A percentile compares a stretch with the other conserved stretches of the same genome.
These are phyloP conservation scores for Yamadazyma akitaensis DNA, from an alignment of 805 yeast species.

Conservation along the genomic window DNA sequence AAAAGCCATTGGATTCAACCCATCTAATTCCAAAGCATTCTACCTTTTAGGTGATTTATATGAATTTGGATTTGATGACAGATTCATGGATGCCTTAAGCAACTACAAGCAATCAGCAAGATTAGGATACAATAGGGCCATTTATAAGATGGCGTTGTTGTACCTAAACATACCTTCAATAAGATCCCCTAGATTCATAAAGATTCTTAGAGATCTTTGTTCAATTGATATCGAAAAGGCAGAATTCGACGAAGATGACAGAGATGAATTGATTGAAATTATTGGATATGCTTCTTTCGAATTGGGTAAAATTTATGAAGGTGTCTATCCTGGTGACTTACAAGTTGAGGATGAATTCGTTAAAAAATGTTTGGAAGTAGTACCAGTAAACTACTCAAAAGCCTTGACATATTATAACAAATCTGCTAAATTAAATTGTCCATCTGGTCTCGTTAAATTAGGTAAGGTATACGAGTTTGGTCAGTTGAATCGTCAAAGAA, in stretches of 20 bases:
- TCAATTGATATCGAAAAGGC: constrained; percentile 31
- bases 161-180: constrained; percentile 32
- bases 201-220: constrained; percentile 35
- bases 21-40: constrained; percentile 29
- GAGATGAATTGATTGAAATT: constrained; percentile 39
- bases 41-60: constrained; percentile 39
- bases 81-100: constrained; percentile 30
- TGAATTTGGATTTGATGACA: constrained; percentile 28
- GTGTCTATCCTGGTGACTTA: constrained; percentile 43
- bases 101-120: constrained; percentile 37
- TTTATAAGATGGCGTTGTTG: constrained; percentile 37
- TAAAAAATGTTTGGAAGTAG: constrained; percentile 28
- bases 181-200: constrained; percentile 34
- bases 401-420: constrained; percentile 40
- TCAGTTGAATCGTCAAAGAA: constrained; percentile 37
- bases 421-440: constrained; percentile 38
- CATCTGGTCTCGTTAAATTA: constrained; percentile 39
- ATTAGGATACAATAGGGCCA: constrained; percentile 44
- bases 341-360: constrained; percentile 35
- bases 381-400: constrained; percentile 43
- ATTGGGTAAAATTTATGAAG: constrained; percentile 42
- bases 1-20: constrained; percentile 30
- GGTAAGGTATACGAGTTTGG: constrained; percentile 43
- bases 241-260: constrained; percentile 36
- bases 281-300: constrained; percentile 41